Conservation (phyloP, 176 grass and related monocot species). For the Chloris gayana region DNA sequence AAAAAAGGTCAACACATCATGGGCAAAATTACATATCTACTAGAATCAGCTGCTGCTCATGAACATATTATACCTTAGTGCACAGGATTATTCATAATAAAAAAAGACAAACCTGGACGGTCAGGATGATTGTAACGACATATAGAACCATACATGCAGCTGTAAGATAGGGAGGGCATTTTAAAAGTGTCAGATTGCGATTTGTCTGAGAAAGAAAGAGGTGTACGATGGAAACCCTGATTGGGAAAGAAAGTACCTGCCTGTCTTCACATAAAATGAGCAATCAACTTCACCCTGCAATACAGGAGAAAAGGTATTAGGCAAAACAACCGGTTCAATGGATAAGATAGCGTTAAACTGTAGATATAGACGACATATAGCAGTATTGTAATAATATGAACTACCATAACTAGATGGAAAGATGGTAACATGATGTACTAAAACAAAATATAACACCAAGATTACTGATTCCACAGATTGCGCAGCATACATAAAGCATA, state of each 20-base stretch:
- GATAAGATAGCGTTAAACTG: background rate
- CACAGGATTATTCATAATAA: slow-evolving; percentile 25
- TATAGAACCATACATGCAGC: slow-evolving; percentile 79
- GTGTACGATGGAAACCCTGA: slow-evolving; percentile 20
- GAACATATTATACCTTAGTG: background rate
- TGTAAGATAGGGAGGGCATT: slow-evolving; percentile 32
- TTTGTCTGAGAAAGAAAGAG: slow-evolving; percentile 25
- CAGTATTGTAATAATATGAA: slow-evolving; percentile 1
- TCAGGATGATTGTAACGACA: slow-evolving; percentile 94
- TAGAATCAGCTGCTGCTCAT: background rate
- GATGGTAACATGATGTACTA: background rate
- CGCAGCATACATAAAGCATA: slow-evolving; percentile 14
- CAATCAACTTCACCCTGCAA: slow-evolving; percentile 90
- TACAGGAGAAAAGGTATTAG: slow-evolving; percentile 24
- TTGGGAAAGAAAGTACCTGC: slow-evolving; percentile 57
- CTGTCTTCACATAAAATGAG: slow-evolving; percentile 93
- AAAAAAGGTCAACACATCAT: slow-evolving; percentile 15
- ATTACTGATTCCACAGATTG: slow-evolving; percentile 25
- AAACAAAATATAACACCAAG: background rate
- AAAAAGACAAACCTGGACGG: slow-evolving; percentile 51
- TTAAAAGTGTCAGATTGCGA: slow-evolving; percentile 30
- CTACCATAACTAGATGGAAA: background rate
- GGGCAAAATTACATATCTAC: slow-evolving; percentile 9
- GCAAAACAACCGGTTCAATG: slow-evolving; percentile 16
- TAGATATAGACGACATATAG: background rate